Evolutionary conservation across 2,329 filamentous ascomycete species (phyloP).

Genomic region (Aspergillus pseudoviridinutans): DNA sequence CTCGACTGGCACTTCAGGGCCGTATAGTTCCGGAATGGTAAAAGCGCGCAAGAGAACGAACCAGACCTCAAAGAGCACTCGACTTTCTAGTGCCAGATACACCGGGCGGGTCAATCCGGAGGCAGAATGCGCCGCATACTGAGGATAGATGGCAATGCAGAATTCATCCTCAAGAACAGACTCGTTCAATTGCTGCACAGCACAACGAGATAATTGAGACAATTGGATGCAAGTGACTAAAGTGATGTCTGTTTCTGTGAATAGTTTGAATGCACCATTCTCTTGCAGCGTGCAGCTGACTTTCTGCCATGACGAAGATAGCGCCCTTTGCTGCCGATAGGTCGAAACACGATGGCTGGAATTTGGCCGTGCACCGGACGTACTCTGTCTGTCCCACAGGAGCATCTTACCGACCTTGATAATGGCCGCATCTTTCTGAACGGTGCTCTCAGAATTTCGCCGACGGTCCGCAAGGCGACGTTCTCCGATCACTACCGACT

Average conservation of each 20-base stretch:
- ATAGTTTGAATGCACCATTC: slow-evolving; percentile 88
- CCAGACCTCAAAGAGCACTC: slow-evolving; percentile 95
- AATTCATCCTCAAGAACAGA: slow-evolving; percentile 91
- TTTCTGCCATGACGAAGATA: slow-evolving; percentile 70
- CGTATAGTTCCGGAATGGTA: slow-evolving; percentile 86
- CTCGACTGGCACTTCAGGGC: slow-evolving; percentile 45
- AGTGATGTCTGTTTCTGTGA: slow-evolving; percentile 77
- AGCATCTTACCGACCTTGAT: slow-evolving; percentile 94
- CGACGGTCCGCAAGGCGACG: slow-evolving; percentile 41
- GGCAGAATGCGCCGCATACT: slow-evolving; percentile 73
- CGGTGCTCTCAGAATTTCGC: slow-evolving; percentile 45
- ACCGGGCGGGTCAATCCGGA: slow-evolving; percentile 79
- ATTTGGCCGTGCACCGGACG: slow-evolving; percentile 34
- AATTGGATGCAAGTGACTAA: slow-evolving; percentile 81
- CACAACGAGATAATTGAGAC: slow-evolving; percentile 81
- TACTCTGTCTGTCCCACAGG: slow-evolving; percentile 76
- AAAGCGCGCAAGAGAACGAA: slow-evolving; percentile 88
- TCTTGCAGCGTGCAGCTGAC: slow-evolving; percentile 93
- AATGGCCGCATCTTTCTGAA: slow-evolving; percentile 69
- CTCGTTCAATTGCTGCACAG: slow-evolving; percentile 83
- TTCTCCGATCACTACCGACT: slow-evolving; percentile 42
- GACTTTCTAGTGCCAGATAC: slow-evolving; percentile 80
- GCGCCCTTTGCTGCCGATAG: slow-evolving; percentile 54
- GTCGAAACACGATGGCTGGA: slow-evolving; percentile 46
- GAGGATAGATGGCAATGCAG: slow-evolving; percentile 92